These are phyloP conservation scores for Aspergillus wentii DNA, from an alignment of 495 filamentous ascomycete genomes.

Conservation along the genomic window DNA sequence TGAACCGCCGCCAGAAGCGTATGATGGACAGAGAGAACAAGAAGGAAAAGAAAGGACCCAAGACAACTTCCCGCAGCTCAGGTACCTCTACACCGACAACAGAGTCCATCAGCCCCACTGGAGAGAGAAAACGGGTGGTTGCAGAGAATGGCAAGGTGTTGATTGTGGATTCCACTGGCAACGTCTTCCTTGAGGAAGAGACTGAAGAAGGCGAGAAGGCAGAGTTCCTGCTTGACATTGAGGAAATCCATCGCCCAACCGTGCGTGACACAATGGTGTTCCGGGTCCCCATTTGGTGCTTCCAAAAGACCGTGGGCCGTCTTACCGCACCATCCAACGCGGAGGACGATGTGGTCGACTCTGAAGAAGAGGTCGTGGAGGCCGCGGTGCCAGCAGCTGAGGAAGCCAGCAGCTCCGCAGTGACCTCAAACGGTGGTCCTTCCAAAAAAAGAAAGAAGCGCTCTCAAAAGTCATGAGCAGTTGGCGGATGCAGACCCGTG, in stretches of 20 bases:
- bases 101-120: conserved; percentile 49
- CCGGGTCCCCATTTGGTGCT: conserved; percentile 63
- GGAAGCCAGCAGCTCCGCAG: conserved; percentile 21
- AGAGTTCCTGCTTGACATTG: conserved; percentile 78
- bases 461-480: conserved; percentile 25
- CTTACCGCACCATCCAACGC: conserved; percentile 33
- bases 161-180: conserved; percentile 85
- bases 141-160: conserved; percentile 94
- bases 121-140: conserved; percentile 74
- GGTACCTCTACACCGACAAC: conserved; percentile 48
- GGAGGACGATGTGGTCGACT: conserved; percentile 9
- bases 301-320: conserved; percentile 51
- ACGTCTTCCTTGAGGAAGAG: conserved; percentile 88
- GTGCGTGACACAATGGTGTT: conserved; percentile 66
- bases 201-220: conserved; percentile 76
- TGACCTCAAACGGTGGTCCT: conserved; percentile 17
- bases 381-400: conserved; percentile 24
- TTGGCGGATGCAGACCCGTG: no score
- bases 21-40: conserved; percentile 77
- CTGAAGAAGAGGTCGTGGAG: conserved; percentile 27
- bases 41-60: conserved; percentile 54
- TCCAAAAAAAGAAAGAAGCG: conserved; percentile 28
- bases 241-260: conserved; percentile 61
- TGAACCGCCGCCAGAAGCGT: conserved; percentile 85
- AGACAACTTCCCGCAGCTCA: conserved; percentile 25